These are phyloP conservation scores for Spathaspora sp. DNA, from an alignment of 805 yeast genomes.

Conservation along the genomic window DNA sequence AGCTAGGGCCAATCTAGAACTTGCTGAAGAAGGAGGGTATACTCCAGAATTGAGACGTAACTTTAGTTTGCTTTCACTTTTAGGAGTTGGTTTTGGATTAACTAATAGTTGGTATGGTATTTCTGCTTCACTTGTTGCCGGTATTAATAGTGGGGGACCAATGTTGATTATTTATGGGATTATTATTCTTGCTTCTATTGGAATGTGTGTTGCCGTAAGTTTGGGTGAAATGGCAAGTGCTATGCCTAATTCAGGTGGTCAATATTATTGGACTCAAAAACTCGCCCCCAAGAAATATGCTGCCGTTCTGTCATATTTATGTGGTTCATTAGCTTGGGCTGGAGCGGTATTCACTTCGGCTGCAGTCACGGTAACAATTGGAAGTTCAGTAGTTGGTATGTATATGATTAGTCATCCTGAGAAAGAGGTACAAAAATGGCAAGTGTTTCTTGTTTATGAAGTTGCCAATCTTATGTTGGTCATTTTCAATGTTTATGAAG, in stretches of 20 bases:
- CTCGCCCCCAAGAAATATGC: conserved; percentile 49
- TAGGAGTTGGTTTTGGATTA: conserved; percentile 59
- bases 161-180: conserved; percentile 55
- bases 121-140: conserved; percentile 51
- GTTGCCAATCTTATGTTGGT: conserved; percentile 39
- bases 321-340: conserved; percentile 63
- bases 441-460: conserved; percentile 50
- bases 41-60: conserved; percentile 21
- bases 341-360: conserved; percentile 63
- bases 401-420: conserved; percentile 36
- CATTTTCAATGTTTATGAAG: conserved; percentile 49
- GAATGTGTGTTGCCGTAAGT: conserved; percentile 46
- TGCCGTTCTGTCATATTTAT: conserved; percentile 49
- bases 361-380: conserved; percentile 53
- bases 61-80: conserved; percentile 43
- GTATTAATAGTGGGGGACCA: conserved; percentile 58
- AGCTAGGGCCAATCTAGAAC: conserved; percentile 18
- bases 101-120: conserved; percentile 64
- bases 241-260: conserved; percentile 58
- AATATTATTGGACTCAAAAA: conserved; percentile 55
- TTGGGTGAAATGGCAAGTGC: conserved; percentile 53
- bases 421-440: conserved; percentile 46
- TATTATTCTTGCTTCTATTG: conserved; percentile 44
- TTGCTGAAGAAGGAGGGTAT: conserved; percentile 28
- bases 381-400: conserved; percentile 51